phyloP scores from a whole-genome alignment of 352 stramenopile species.

The Globisporangium viniferum region DNA sequence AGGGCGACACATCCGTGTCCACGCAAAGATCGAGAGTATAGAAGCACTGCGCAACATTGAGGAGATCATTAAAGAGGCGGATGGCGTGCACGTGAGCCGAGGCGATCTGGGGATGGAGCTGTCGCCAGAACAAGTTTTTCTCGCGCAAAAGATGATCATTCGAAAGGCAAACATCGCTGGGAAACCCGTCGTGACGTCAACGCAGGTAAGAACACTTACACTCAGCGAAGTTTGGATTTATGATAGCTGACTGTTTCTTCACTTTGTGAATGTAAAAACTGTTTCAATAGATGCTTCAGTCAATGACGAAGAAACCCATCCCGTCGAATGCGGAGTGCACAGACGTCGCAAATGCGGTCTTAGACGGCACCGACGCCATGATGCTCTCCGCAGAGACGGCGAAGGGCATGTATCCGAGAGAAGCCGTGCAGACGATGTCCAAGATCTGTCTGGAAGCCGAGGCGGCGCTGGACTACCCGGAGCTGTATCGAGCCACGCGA shows the following conservation, averaged over 20 bases:
- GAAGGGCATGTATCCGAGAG: slow-evolving; percentile 95
- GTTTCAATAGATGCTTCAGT: slow-evolving; percentile 97
- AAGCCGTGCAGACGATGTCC: slow-evolving; percentile 95
- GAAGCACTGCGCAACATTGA: slow-evolving; percentile 96
- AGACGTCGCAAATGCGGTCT: slow-evolving; percentile 99
- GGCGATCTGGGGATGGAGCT: slow-evolving; percentile 99
- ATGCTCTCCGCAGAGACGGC: slow-evolving; percentile 99
- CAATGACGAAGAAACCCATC: slow-evolving; percentile 96
- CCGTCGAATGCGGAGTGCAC: slow-evolving; percentile 99
- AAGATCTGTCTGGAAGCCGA: slow-evolving; percentile 92
- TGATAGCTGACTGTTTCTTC: neutral
- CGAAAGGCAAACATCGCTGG: slow-evolving; percentile 94
- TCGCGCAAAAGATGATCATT: slow-evolving; percentile 99
- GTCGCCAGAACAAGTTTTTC: slow-evolving; percentile 96
- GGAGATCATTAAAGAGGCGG: slow-evolving; percentile 96
- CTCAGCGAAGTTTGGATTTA: neutral
- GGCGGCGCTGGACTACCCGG: slow-evolving; percentile 62
- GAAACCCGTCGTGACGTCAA: slow-evolving; percentile 98
- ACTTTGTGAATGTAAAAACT: neutral
- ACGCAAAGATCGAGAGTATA: slow-evolving; percentile 99
- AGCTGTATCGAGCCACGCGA: slow-evolving; percentile 60
- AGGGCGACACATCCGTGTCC: slow-evolving; percentile 91
- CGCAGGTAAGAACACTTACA: slow-evolving; percentile 28
- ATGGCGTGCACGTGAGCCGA: slow-evolving; percentile 99
- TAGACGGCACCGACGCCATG: slow-evolving; percentile 98